Base-by-base conservation (phyloP, 2,329 filamentous ascomycete genomes). In the Ophiocordyceps robertsii region DNA sequence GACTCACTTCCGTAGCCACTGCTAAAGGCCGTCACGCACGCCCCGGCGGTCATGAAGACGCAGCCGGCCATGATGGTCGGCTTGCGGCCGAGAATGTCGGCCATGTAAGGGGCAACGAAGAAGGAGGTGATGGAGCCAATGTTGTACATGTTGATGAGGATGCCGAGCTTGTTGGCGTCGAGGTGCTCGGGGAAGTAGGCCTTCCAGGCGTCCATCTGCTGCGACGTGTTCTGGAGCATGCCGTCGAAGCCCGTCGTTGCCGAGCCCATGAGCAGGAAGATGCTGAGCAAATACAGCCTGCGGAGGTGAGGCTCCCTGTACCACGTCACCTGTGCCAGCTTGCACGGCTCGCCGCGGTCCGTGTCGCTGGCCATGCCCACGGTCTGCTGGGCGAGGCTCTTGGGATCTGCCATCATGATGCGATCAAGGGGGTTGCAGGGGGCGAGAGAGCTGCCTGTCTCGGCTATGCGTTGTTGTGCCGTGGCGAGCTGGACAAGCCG, bases 221-320 rank as follows among this genome's bases (percentile, higher is more conserved):
- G 72, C 3, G 70, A 73, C 10, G 72, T 75, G 57, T 77, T 77
- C 54, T 76, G 63, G 46, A 76, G 62, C 68, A 73, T 72, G 43
- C 74, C 73, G 58, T 80, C 75, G 53, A 77, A 79, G 42, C 75
- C 74, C 8, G 73, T 78, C 29, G 74, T 78, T 37, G 75, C 75
- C 29, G 75, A 78, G 12, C 72, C 74, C 44, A 79, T 62, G 56
- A 75, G 72, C 44, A 80, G 63, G 45, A 78, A 67, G 17, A 66
- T 57, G 45, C 64, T 65, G 54, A 68, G 66, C 40, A 64, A 64
- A 53, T 78, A 78, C 11, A 78, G 66, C 53, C 66, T 71, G 41
- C 74, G 64, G 42, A 79, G 59, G 52, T 75, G 70, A 32, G 72
- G 72, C 48, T 78, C 71, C 50, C 60, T 65, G 47, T 64, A 70